A percentile compares a stretch with the other conserved stretches of the same genome.
phyloP scores from a whole-genome alignment of 495 filamentous ascomycete species.

The Penicillium turbatum region DNA sequence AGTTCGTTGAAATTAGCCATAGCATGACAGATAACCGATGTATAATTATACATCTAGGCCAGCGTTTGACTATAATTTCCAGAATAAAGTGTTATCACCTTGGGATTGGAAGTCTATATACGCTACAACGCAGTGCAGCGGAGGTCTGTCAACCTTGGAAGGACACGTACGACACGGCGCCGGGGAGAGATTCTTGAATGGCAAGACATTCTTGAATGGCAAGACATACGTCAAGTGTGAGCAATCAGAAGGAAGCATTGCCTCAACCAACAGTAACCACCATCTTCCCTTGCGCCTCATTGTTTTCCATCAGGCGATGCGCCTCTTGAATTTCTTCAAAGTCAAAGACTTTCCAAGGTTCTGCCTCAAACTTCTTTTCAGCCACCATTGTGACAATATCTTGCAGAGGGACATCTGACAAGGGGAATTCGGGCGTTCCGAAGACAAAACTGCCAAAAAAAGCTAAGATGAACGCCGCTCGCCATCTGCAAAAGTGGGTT shows the following conservation, averaged over 20 bases:
- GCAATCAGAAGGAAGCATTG: not conserved
- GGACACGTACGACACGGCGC: too few species aligned
- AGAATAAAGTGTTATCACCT: too few species aligned
- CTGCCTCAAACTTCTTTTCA: constrained; percentile 24
- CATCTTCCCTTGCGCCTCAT: constrained; percentile 35
- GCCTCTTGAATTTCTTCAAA: constrained; percentile 34
- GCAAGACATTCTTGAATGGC: too few species aligned
- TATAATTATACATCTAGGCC: too few species aligned
- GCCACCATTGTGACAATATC: constrained; percentile 35
- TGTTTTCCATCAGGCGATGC: constrained; percentile 30
- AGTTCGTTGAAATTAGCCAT: too few species aligned
- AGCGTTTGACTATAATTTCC: too few species aligned
- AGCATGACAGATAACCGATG: too few species aligned
- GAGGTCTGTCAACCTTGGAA: too few species aligned
- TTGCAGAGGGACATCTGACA: constrained; percentile 42
- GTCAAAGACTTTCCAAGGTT: constrained; percentile 29
- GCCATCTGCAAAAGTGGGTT: constrained; percentile 46
- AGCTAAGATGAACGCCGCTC: constrained; percentile 48
- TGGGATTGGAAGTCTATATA: too few species aligned
- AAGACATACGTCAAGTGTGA: too few species aligned
- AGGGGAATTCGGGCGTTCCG: constrained; percentile 37
- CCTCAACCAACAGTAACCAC: constrained; percentile 20
- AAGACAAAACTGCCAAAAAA: constrained; percentile 43
- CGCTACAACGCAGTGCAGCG: too few species aligned
- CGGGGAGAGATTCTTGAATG: too few species aligned